Evolutionary conservation across 2,329 filamentous ascomycete genomes (phyloP), one percentile per base, ranked within the genome.

Genomic region (Arthrinium puccinioides): DNA sequence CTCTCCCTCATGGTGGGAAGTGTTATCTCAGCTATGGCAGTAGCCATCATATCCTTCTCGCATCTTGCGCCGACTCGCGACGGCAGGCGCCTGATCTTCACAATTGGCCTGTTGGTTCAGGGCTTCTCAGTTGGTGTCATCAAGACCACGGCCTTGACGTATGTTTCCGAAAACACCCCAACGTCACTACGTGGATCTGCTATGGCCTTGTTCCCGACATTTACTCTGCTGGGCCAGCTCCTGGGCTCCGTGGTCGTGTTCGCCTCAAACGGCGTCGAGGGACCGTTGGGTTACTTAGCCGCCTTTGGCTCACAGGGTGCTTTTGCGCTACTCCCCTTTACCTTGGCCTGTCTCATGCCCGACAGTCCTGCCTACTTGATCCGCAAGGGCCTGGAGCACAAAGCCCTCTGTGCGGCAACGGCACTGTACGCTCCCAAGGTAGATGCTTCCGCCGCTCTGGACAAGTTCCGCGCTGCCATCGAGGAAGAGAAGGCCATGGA

Each of bases 281-380:
- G 52, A 26, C 39, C 16, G 32, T 55, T 28, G 42, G 64, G 58
- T 11, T 69, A 66, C 43, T 49, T 52, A 3, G 51, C 62, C n/a
- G 59, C 56, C 10, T 64, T 71, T 41, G 64, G 56, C 2, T 60
- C 64, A 0, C 63, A 68, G 40, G 70, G 67, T 66, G 52, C 61
- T 0, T 67, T 63, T 42, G 62, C 64, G 1, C 53, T 59, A 6
- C 42, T 69, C 1, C 62, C 68, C 0, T 50, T 72, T 11, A 4
- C 64, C 14, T 49, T 69, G 13, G 57, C 68, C 0, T 46, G 67
- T 21, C 27, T 68, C 30, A 59, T 75, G 23, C 72, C 72, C 0
- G 72, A 76, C 43, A 70, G 64, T 10, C 72, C 72, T 0, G 58
- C 67, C 0, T 74, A 64, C 41, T 52, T 74, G 2, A 51, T 76